phyloP scores from a whole-genome alignment of 352 stramenopile genomes.

The Globisporangium sylvaticum region DNA sequence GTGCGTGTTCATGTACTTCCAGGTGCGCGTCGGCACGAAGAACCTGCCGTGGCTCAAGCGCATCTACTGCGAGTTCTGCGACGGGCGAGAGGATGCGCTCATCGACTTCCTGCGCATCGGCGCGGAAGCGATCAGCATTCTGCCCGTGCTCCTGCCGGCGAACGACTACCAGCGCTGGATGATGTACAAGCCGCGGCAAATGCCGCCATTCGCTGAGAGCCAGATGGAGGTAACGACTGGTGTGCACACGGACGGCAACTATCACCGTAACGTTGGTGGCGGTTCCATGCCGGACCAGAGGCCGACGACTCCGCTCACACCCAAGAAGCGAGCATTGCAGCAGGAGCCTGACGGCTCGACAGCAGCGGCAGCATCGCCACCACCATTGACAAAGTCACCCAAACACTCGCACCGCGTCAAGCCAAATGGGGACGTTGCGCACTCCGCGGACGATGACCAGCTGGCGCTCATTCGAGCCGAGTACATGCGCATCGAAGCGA shows the following conservation, averaged over 20 bases:
- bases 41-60: constrained; percentile 32
- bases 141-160: constrained; percentile 25
- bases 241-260: not conserved
- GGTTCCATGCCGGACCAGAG: not conserved
- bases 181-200: constrained; percentile 10
- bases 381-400: not conserved
- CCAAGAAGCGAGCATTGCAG: not conserved
- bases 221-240: not conserved
- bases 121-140: constrained; percentile 22
- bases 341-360: not conserved
- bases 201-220: constrained; percentile 4
- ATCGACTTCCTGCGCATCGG: constrained; percentile 21
- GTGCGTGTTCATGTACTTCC: constrained; percentile 23
- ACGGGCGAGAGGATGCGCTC: constrained; percentile 19
- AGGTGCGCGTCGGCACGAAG: constrained; percentile 28
- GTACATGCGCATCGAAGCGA: constrained; percentile 21
- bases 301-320: not conserved
- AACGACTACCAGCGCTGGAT: not conserved
- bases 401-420: not conserved
- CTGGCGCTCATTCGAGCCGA: constrained; percentile 10
- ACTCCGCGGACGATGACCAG: not conserved
- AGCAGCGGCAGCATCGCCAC: not conserved
- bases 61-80: constrained; percentile 31
- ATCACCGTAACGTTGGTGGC: not conserved
- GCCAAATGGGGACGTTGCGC: not conserved